Evolutionary conservation across 2,329 filamentous ascomycete species (phyloP), one percentile per base, ranked within the genome.

Genomic region (Parastagonospora nodorum): DNA sequence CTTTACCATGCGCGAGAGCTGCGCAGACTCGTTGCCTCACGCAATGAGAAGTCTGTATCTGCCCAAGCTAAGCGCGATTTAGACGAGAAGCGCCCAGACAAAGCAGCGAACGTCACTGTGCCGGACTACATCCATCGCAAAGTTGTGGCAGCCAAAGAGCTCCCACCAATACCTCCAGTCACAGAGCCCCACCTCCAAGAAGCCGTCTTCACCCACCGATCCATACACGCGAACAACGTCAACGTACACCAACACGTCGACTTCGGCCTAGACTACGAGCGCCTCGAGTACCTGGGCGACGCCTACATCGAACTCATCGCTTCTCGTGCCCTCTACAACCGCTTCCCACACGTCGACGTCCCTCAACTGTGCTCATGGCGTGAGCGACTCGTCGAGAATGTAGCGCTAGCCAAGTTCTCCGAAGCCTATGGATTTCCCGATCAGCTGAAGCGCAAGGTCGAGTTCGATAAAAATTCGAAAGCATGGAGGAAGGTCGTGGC

Each of bases 231-330:
- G 33, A 43, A 12, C 8, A 54, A 52, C 31, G 52, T 55, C 2
- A 61, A 68, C 27, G 31, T 37, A 4, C 45, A 48, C 24, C 57
- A 67, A 12, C 48, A 69, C 27, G 49, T 53, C 2, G 60, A 63
- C 24, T 55, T 66, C 10, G 57, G 53, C 16, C 63, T 66, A 14
- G 75, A 79, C 64, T 97, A 97, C 72, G 92, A 97, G 66, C 84
- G 85, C 14, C 83, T 97, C 6, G 93, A 97, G 73, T 92, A 93
- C 76, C 80, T 96, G 7, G 93, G 93, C 6, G 93, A 97, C 69
- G 88, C 90, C 15, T 93, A 93, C 63, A 78, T 96, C 44, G 89
- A 95, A 66, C 75, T 92, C 44, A 85, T 92, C 40, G 84, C 92
- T 5, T 87, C 89, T 0, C 82, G 85, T 14, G 80, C 95, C 44